Percentiles rank a stretch among this genome's conserved stretches.
Conservation (phyloP, 345 rosid genomes). For the Mallotus nudiflorus region DNA sequence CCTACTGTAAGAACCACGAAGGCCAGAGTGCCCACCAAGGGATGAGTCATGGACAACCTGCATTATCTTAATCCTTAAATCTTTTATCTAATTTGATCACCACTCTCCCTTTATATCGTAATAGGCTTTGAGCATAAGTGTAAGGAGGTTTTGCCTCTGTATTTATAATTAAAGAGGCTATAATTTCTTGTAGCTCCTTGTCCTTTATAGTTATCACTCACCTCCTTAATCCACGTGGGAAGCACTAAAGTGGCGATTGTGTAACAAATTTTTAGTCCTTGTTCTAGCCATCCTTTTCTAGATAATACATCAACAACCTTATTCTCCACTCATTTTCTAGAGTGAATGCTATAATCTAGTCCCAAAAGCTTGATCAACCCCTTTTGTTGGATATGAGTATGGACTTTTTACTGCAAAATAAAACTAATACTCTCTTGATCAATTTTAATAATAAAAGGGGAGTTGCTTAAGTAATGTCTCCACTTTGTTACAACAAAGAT, state of each 20-base stretch:
- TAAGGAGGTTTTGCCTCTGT: no score
- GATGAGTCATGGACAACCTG: background rate
- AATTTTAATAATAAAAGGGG: background rate
- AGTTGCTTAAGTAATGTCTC: no score
- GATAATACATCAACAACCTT: background rate
- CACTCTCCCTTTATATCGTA: background rate
- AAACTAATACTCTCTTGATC: background rate
- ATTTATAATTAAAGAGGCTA: background rate
- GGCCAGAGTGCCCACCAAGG: background rate
- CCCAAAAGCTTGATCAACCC: background rate
- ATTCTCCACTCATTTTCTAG: background rate
- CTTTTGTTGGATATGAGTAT: background rate
- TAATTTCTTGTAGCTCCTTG: background rate
- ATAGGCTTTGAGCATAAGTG: background rate
- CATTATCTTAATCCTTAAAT: background rate
- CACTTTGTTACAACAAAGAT: background rate
- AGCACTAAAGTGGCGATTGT: background rate
- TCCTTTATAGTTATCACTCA: background rate
- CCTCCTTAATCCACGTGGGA: background rate
- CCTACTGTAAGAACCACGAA: background rate
- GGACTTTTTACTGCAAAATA: background rate
- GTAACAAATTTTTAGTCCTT: no score
- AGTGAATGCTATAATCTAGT: background rate
- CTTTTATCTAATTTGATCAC: no score
- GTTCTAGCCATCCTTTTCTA: background rate